Conservation (phyloP, 2,329 filamentous ascomycete species). For the Claviceps cyperi region DNA sequence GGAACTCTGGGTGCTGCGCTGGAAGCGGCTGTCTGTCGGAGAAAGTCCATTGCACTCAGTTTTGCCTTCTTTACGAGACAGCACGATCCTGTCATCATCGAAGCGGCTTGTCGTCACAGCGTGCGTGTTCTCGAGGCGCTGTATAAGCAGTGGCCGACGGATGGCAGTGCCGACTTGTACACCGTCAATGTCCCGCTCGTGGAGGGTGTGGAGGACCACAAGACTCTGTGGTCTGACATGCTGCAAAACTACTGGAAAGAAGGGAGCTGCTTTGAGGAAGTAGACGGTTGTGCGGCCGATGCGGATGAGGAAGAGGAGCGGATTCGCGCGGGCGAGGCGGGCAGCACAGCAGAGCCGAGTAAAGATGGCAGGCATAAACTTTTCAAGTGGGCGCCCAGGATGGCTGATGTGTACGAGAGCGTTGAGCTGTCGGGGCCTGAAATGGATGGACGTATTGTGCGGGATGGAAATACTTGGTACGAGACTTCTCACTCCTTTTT, state of each 20-base stretch:
- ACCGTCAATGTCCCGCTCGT: conserved; percentile 81
- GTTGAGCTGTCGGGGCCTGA: conserved; percentile 68
- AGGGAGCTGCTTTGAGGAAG: conserved; percentile 76
- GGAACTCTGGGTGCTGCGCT: conserved; percentile 66
- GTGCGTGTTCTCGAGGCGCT: conserved; percentile 70
- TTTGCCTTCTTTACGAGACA: conserved; percentile 82
- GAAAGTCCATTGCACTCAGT: conserved; percentile 63
- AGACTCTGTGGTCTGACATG: conserved; percentile 72
- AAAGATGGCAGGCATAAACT: conserved; percentile 59
- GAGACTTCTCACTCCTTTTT: conserved; percentile 10
- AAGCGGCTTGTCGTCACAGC: conserved; percentile 58
- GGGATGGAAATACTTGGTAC: conserved; percentile 74
- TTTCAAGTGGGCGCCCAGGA: conserved; percentile 88
- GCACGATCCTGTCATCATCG: conserved; percentile 71
- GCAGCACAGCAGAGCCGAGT: neutral
- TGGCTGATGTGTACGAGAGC: conserved; percentile 74
- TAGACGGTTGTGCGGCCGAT: conserved; percentile 50
- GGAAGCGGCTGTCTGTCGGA: conserved; percentile 59
- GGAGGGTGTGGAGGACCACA: conserved; percentile 54
- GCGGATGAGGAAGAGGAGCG: conserved; percentile 57
- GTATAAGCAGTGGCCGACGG: conserved; percentile 55
- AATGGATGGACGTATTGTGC: conserved; percentile 87
- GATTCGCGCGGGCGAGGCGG: conserved; percentile 49
- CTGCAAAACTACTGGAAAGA: conserved; percentile 80
- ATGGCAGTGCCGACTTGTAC: conserved; percentile 64